Conservation (phyloP, 1,139 yeast species). For the Diutina mesorugosa region DNA sequence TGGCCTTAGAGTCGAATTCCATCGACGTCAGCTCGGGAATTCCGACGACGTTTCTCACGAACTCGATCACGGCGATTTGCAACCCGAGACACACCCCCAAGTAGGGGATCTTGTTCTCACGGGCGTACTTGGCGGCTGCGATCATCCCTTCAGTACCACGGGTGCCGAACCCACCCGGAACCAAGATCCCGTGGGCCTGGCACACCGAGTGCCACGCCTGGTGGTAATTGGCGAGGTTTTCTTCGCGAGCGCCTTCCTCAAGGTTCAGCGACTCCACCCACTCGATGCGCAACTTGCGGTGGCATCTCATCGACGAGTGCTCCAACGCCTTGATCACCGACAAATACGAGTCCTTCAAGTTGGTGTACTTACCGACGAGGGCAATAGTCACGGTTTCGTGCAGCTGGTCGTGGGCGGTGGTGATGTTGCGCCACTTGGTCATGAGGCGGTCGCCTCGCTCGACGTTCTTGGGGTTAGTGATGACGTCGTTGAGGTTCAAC, state of each 20-base stretch:
- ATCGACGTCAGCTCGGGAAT: slow-evolving; percentile 61
- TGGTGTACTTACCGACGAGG: slow-evolving; percentile 92
- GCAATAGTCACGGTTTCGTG: slow-evolving; percentile 87
- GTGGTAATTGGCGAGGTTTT: slow-evolving; percentile 69
- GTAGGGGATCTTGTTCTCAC: slow-evolving; percentile 88
- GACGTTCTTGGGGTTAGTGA: slow-evolving; percentile 39
- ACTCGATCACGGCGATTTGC: slow-evolving; percentile 94
- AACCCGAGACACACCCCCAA: slow-evolving; percentile 96
- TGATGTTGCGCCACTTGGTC: slow-evolving; percentile 68
- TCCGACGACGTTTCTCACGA: slow-evolving; percentile 72
- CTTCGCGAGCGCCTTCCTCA: slow-evolving; percentile 55
- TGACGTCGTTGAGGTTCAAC: slow-evolving; percentile 43
- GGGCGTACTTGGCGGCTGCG: slow-evolving; percentile 93
- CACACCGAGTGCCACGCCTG: slow-evolving; percentile 93
- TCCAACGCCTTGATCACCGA: slow-evolving; percentile 93
- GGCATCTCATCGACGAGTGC: slow-evolving; percentile 86
- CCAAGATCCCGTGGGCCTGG: slow-evolving; percentile 92
- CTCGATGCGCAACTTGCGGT: slow-evolving; percentile 69
- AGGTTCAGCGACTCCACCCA: slow-evolving; percentile 96
- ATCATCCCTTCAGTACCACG: slow-evolving; percentile 99
- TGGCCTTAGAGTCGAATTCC: slow-evolving; percentile 61
- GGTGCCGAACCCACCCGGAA: slow-evolving; percentile 96
- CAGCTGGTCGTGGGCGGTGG: slow-evolving; percentile 67
- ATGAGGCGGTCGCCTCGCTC: slow-evolving; percentile 59
- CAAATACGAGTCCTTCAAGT: slow-evolving; percentile 87